phyloP scores from a whole-genome alignment of 2,329 filamentous ascomycete genomes.

The Alternaria burnsii region DNA sequence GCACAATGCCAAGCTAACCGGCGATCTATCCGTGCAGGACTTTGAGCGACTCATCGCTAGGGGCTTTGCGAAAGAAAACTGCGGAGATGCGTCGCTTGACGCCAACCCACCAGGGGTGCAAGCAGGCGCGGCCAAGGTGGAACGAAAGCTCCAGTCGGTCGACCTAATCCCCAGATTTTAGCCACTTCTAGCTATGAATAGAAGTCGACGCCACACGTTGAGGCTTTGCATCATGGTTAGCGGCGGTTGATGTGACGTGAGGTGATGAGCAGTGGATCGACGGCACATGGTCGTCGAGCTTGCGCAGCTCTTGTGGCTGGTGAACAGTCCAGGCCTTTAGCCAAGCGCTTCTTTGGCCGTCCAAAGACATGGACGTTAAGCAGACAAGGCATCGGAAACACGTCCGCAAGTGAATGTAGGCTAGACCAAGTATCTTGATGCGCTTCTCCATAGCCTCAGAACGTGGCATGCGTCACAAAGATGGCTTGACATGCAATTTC shows the following conservation, averaged over 20 bases:
- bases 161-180: conserved; percentile 4
- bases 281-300: conserved; percentile 12
- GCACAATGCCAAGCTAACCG: conserved; percentile 3
- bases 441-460: not conserved
- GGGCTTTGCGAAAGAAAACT: not conserved
- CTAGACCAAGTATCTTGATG: not conserved
- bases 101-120: not conserved
- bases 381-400: not conserved
- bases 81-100: not conserved
- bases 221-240: conserved; percentile 13
- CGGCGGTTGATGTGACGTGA: not conserved
- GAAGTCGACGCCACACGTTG: conserved; percentile 8
- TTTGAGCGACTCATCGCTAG: not conserved
- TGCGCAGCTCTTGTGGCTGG: conserved; percentile 18
- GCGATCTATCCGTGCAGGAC: conserved; percentile 2
- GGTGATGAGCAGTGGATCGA: not conserved
- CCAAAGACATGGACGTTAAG: not conserved
- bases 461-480: conserved; percentile 10
- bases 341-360: conserved; percentile 3
- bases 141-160: not conserved
- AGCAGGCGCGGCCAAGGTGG: not conserved
- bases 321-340: conserved; percentile 9
- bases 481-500: not conserved
- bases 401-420: not conserved
- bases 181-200: conserved; percentile 10